Percentiles rank a stretch among this genome's conserved stretches.
Evolutionary conservation across 1,139 yeast species (phyloP).

Genomic region (Scheffersomyces segobiensis): DNA sequence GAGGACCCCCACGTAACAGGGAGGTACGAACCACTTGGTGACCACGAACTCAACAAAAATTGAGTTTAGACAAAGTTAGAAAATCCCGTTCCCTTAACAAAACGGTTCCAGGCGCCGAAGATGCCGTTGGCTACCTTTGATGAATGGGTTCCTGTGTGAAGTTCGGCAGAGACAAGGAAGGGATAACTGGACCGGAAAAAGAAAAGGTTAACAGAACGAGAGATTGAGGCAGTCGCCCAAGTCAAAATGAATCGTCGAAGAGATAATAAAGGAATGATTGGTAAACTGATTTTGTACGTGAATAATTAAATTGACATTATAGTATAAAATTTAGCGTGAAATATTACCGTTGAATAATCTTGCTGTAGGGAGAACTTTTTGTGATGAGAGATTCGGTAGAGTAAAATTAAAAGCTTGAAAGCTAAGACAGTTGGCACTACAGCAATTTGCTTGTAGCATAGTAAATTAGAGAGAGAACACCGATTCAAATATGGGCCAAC

Average conservation of each 20-base stretch:
- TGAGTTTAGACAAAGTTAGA: background rate
- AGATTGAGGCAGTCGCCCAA: background rate
- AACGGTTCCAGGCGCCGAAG: background rate
- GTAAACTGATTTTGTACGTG: background rate
- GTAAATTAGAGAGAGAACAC: too few species aligned
- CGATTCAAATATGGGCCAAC: too few species aligned
- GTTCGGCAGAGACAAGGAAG: background rate
- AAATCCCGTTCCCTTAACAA: background rate
- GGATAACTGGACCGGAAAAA: background rate
- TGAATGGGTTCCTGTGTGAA: background rate
- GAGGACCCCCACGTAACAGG: background rate
- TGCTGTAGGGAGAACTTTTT: background rate
- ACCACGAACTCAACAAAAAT: background rate
- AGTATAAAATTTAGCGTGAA: background rate
- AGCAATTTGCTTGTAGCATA: too few species aligned
- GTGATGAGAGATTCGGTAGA: background rate
- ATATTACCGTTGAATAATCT: too few species aligned
- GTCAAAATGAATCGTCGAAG: background rate
- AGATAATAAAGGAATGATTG: background rate
- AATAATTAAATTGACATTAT: background rate
- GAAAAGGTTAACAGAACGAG: background rate
- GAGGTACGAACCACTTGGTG: background rate
- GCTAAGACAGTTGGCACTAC: background rate
- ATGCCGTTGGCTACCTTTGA: background rate
- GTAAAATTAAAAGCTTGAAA: too few species aligned